Evolutionary conservation across 148 eudicot genomes (phyloP), one percentile per base, ranked within the genome.

Genomic region (Polygonum maritimum): DNA sequence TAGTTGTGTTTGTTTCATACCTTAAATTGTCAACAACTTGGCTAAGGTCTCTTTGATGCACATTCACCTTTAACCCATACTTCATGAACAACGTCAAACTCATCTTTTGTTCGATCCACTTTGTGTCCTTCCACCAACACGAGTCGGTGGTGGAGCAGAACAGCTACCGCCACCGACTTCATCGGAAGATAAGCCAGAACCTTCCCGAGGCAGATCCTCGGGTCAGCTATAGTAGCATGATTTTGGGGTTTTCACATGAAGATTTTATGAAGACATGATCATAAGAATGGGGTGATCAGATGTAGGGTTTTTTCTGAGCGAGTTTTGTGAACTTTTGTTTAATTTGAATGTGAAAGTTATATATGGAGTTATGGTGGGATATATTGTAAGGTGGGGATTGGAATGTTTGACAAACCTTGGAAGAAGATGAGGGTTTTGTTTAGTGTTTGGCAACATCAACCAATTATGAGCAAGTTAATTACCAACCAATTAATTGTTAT

Each of bases 161-260:
- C 55, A 4, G 55, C 55, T 51, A 19, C 55, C 19, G 55, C 19
- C 55, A 51, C 55, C 55, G 55, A 51, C 7, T 51, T 51, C 55
- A 51, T 51, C 55, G 15, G 55, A 18, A 51, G 55, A 18, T 51
- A 51, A 33, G 55, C 5, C 69, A 75, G 75, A 76, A 49, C 62
- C 58, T 33, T 40, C 9, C 35, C 40, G 47, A 3, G 55, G 55
- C 55, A 51, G 55, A 51, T 51, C 55, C 55, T 15, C 4, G 55
- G 55, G 18, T 19, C 55, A 51, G 55, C 19, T 12, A 5, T 51
- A 51, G 60, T 54, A 18, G 60, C 26, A 19, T 54, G 60, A 18
- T 2, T 54, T n/a, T 54, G n/a, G 21, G 2, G 6, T n/a, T n/a
- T 54, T 54, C 10, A 18, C 8, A 54, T n/a, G 60, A 54, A 54